A percentile compares a stretch with the other conserved stretches of the same genome.
Evolutionary conservation across 805 yeast species (phyloP).

Genomic region (Teunomyces tritomae): DNA sequence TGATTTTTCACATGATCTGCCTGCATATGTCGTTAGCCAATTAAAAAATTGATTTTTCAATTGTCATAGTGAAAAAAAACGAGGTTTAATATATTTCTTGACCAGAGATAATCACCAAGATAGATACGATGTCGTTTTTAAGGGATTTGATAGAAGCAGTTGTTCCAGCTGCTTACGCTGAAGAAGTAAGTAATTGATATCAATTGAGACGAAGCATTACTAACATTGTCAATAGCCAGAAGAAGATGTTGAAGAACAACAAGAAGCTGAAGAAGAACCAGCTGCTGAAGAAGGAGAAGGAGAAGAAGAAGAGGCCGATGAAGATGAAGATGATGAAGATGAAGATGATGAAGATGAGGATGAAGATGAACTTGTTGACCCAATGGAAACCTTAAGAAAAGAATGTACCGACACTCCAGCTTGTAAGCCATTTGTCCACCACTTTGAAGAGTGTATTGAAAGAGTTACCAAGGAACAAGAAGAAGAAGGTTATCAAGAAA

Average conservation of each 20-base stretch:
- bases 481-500: constrained; percentile 78
- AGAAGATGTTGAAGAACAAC: constrained; percentile 21
- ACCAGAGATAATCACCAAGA: neutral
- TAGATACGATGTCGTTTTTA: constrained; percentile 44
- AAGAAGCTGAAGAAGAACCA: constrained; percentile 24
- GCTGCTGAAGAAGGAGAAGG: constrained; percentile 34
- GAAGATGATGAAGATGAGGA: constrained; percentile 69
- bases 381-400: constrained; percentile 36
- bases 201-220: constrained; percentile 5
- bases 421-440: constrained; percentile 77
- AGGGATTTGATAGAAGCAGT: constrained; percentile 78
- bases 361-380: constrained; percentile 61
- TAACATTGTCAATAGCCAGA: constrained; percentile 25
- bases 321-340: constrained; percentile 57
- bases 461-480: constrained; percentile 88
- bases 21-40: constrained; percentile 18
- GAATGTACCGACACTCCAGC: constrained; percentile 68
- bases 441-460: constrained; percentile 91
- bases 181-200: constrained; percentile 45
- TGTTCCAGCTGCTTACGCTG: constrained; percentile 84
- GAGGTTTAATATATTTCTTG: neutral
- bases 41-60: constrained; percentile 23
- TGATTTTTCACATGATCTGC: neutral
- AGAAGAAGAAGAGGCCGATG: constrained; percentile 46
- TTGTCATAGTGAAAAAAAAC: constrained; percentile 7